Base-by-base conservation (phyloP, 129 eudicot genomes). In the Chrysanthemum makinoi region DNA sequence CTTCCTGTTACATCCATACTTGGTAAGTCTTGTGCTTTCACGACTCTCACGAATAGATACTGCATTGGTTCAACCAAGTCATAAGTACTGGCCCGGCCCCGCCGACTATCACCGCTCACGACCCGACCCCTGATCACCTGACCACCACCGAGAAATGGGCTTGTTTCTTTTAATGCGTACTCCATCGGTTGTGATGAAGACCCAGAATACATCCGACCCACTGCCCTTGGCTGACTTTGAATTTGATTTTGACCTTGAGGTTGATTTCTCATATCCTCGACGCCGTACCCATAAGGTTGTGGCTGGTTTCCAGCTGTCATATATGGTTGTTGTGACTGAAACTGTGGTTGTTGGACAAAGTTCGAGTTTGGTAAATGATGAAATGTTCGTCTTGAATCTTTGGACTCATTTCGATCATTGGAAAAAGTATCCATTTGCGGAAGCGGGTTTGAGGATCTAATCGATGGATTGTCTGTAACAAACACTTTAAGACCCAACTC, bases 1-100 rank as follows among this genome's bases (percentile, higher is more conserved):
- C 96, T 80, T 48, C 96, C 96, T 0, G 98, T 85, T 10, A 82
- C 15, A 76, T 93, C 98, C 88, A 52, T 89, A 57, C 85, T 66
- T 3, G 95, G 91, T 20, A 92, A 91, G 64, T 89, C 87, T 13
- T 84, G 89, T 13, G 96, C 98, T 76, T 84, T 89, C 56, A 89
- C 96, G 44, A 93, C 96, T 51, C 96, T 80, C 51, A 93, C 96
- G 51, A 84, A 93, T 28, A 93, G 92, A 71, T 85, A 93, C 62
- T 82, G 91, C 96, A 93, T 93, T 3, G 84, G 79, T 71, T 89
- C 98, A 44, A 89, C 98, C 19, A 93, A 92, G 75, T 93, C 98
- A 52, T 89, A 89, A 39, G 91, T 79, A 76, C 88, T 86, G 26
- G 89, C 70, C 35, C 84, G 86, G 33, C 73, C 67, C 26, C 83